Base-by-base conservation (phyloP, 345 rosid genomes). In the Eucalyptus erythrocorys region DNA sequence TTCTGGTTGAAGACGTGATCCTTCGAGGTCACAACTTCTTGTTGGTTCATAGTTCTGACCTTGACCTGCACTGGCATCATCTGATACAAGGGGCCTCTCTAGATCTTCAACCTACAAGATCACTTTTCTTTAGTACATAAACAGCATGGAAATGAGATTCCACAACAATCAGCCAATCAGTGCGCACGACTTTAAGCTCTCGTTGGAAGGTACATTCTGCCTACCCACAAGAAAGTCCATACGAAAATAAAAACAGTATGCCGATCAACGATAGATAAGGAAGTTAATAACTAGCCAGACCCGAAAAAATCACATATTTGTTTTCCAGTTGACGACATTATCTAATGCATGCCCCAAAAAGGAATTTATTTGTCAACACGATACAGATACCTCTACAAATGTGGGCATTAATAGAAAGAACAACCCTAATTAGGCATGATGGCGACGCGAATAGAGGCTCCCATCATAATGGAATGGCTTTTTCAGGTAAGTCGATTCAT, bases 31-130 rank as follows among this genome's bases (percentile, higher is more conserved):
- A 93, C 90, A 93, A 87, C 84, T 94, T 90, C 96, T 95, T 15
- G 91, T 82, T 19, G 91, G 89, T 88, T 95, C 97, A 93, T 92
- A 91, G 91, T 91, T 91, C 92, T 93, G 94, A 32, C 92, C 94
- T 71, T 42, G 92, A 87, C 89, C 87, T 87, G 89, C 49, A 68
- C 91, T 91, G 14, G 64, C 96, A 85, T 90, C 91, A 90, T 95
- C 95, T 24, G 95, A 90, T 48, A 97, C 89, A 89, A 98, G 97
- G 43, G 98, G 97, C 89, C 97, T 92, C 88, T 95, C 97, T 89
- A 96, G 91, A 68, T 95, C 98, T 66, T 90, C 96, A 32, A 87
- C 92, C 98, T 96, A 88, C 85, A 87, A 51, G 71, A 89, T 89
- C 89, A 37, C 76, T 48, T 55, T 53, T 30, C 79, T 55, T 55